Conservation (phyloP, 345 rosid species). For the Turnera subulata region DNA sequence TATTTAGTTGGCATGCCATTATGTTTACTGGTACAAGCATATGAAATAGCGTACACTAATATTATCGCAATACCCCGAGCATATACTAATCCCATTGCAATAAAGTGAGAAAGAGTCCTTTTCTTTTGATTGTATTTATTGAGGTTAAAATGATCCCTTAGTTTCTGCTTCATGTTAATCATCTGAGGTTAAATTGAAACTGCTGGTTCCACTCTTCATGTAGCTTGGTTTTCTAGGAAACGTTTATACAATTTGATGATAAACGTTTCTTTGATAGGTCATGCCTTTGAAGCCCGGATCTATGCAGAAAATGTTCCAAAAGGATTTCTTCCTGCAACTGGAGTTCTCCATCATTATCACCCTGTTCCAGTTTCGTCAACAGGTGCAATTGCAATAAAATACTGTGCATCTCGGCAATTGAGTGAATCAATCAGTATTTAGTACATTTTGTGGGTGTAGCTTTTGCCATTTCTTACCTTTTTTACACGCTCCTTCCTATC, state of each 20-base stretch:
- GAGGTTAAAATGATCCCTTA: too few relatives aligned
- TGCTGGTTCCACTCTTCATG: background rate
- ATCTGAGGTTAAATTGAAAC: background rate
- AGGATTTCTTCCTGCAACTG: slow-evolving; percentile 95
- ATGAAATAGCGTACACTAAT: background rate
- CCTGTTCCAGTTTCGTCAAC: slow-evolving; percentile 65
- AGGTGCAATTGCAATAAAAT: slow-evolving; percentile 38
- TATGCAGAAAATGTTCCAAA: slow-evolving; percentile 93
- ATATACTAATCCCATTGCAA: too few relatives aligned
- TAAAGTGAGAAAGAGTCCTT: too few relatives aligned
- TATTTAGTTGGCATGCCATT: too few relatives aligned
- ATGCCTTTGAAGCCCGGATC: slow-evolving; percentile 92
- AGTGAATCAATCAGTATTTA: background rate
- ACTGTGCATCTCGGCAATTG: background rate
- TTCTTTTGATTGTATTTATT: background rate
- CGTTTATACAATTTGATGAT: background rate
- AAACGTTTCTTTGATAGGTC: slow-evolving; percentile 51
- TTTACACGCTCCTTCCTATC: background rate
- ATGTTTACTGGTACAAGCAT: background rate
- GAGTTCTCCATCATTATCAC: slow-evolving; percentile 80
- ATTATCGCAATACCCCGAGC: background rate
- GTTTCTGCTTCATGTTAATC: background rate
- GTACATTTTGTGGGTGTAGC: too few relatives aligned
- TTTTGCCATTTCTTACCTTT: slow-evolving; percentile 1
- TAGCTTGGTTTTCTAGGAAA: background rate